phyloP scores from a whole-genome alignment of 1,284 basidiomycete genomes.

The Polyporus tsugae region DNA sequence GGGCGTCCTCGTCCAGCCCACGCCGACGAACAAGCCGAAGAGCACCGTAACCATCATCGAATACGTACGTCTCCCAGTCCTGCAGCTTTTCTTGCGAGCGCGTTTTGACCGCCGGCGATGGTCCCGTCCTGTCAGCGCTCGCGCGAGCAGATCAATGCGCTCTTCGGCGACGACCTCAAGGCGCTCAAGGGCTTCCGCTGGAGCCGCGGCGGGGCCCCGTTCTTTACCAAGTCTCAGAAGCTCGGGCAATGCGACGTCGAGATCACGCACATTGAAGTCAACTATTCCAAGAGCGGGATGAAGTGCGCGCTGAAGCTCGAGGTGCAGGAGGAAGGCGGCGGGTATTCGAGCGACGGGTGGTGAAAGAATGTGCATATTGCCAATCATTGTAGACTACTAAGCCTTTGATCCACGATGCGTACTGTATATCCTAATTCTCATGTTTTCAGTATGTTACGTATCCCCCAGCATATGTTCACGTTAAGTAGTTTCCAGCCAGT shows the following conservation, averaged over 20 bases:
- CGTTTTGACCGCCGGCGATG: constrained; percentile 31
- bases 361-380: not conserved
- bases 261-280: constrained; percentile 46
- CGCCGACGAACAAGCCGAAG: constrained; percentile 12
- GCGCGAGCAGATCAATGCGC: constrained; percentile 27
- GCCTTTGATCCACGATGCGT: not conserved
- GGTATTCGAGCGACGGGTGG: constrained; percentile 12
- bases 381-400: not conserved
- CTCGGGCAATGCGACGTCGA: constrained; percentile 35
- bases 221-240: constrained; percentile 48
- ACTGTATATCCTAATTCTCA: not conserved
- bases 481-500: not conserved
- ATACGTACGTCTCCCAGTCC: constrained; percentile 19
- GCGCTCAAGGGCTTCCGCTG: constrained; percentile 48
- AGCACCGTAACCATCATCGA: constrained; percentile 21
- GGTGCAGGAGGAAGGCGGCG: constrained; percentile 40
- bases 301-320: constrained; percentile 53
- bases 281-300: constrained; percentile 51
- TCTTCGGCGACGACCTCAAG: constrained; percentile 49
- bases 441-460: not conserved
- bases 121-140: constrained; percentile 14
- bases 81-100: constrained; percentile 29
- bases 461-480: not conserved
- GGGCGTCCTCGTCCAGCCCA: constrained; percentile 30
- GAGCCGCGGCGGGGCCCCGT: constrained; percentile 38